Conservation (phyloP, 116 monocot genomes). For the Papilionanthe hybrid region DNA sequence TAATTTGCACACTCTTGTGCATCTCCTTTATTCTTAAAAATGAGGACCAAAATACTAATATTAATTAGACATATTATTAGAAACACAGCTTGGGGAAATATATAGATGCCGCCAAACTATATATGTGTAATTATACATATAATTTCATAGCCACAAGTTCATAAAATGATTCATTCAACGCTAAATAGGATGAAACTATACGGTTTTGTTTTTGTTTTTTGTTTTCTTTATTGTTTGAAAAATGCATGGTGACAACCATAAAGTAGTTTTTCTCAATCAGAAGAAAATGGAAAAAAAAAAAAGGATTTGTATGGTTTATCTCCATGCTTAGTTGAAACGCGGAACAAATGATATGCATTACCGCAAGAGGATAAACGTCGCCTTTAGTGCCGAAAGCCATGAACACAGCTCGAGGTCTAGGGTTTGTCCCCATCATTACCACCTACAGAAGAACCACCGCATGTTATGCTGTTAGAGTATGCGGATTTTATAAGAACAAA, state of each 20-base stretch:
- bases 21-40: too few relatives aligned
- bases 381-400: conserved; percentile 96
- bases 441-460: background rate
- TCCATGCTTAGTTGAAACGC: background rate
- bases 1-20: too few relatives aligned
- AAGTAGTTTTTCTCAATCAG: background rate
- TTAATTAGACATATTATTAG: background rate
- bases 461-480: background rate
- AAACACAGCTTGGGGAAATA: background rate
- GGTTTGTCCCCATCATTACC: background rate
- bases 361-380: conserved; percentile 82
- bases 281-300: background rate
- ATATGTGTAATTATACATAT: background rate
- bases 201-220: too few relatives aligned
- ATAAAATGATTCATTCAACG: background rate
- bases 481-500: background rate
- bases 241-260: background rate
- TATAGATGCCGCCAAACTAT: background rate
- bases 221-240: too few relatives aligned
- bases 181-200: background rate
- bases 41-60: too few relatives aligned
- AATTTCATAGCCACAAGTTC: background rate
- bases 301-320: background rate
- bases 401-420: conserved; percentile 70
- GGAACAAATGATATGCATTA: conserved; percentile 13